Evolutionary conservation across 345 rosid genomes (phyloP), one percentile per base, ranked within the genome.

Genomic region (Reutealis trisperma): DNA sequence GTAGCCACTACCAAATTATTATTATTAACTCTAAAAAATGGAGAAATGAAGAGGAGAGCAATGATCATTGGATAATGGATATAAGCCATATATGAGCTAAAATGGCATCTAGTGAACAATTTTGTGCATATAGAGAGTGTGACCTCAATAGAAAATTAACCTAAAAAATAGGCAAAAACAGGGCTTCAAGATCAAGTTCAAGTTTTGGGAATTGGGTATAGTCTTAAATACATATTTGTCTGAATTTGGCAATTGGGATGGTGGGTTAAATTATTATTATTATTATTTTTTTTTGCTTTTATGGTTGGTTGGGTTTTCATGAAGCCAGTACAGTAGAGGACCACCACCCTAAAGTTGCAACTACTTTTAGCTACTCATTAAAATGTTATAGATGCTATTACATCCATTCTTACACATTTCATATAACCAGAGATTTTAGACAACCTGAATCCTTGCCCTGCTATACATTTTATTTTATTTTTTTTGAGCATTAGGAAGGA

Each of bases 321-420:
- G 61, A 70, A 63, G 62, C 5, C 32, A 14, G 60, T 51, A n/a
- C 18, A 52, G 60, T 51, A n/a, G 10, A 18, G 73, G 73, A 8
- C 44, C 73, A 52, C 73, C 6, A 44, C 14, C 16, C n/a, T 34
- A 64, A 64, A 27, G 30, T 27, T 27, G 30, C 30, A 27, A 8
- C 75, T 58, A 72, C 34, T 41, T 42, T 3, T 59, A 2, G 55
- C 75, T 22, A 2, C 75, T 41, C 65, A 72, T 72, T 42, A 72
- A 59, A 58, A 59, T 58, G 66, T 45, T 3, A 49, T 12, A 49
- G 15, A 49, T 49, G 52, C 2, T 0, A 11, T 49, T 42, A 42
- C 45, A 3, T 42, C 13, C 9, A 2, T 47, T 11, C 52, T 47
- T 47, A 47, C 8, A 47, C 4, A 11, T 10, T 47, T 47, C 52